Percentiles rank a stretch among this genome's conserved stretches.
These are phyloP conservation scores for Brettanomyces sp. DNA, from an alignment of 805 yeast genomes.

Conservation along the genomic window DNA sequence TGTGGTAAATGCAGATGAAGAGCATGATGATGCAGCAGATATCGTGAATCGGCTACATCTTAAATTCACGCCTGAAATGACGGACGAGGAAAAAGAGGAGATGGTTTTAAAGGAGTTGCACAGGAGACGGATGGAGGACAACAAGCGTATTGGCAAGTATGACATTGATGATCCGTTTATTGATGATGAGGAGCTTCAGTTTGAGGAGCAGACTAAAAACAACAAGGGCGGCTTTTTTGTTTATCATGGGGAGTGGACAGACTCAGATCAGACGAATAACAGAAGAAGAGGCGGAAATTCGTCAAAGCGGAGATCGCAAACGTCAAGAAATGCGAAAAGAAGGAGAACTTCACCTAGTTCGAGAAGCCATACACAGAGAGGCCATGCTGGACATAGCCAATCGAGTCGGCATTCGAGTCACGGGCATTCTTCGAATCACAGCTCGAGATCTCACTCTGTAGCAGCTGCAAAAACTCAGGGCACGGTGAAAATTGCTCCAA, in stretches of 20 bases:
- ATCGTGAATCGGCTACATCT: conserved; percentile 20
- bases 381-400: no score
- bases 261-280: not conserved
- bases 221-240: conserved; percentile 95
- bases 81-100: conserved; percentile 25
- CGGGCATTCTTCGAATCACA: no score
- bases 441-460: no score
- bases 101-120: conserved; percentile 23
- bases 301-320: not conserved
- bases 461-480: no score
- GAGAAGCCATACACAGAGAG: no score
- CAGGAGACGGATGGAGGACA: conserved; percentile 35
- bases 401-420: no score
- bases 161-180: conserved; percentile 92
- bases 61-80: conserved; percentile 24
- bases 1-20: conserved; percentile 10
- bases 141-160: conserved; percentile 80
- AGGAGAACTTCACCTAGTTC: not conserved
- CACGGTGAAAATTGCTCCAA: not conserved
- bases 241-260: conserved; percentile 65
- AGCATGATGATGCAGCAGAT: conserved; percentile 27
- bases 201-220: conserved; percentile 90
- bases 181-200: conserved; percentile 83
- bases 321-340: not conserved
- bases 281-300: not conserved